Base-by-base conservation (phyloP, 345 rosid genomes). In the Corymbia maculata region DNA sequence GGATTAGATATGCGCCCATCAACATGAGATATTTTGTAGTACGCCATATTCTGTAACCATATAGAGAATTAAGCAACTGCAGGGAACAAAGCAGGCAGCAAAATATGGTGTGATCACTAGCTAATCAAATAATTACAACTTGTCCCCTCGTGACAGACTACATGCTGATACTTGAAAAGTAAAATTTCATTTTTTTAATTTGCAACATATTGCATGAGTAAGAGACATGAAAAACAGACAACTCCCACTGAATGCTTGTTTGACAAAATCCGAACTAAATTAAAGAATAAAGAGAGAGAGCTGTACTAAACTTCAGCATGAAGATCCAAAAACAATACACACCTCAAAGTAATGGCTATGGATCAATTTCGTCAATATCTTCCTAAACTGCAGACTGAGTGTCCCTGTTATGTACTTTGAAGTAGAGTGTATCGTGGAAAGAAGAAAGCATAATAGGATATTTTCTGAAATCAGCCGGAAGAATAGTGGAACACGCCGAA, bases 11-110 rank as follows among this genome's bases (percentile, higher is more conserved):
- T 92, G 89, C 99, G 97, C 79, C 97, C 95, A 92, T 98, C 99
- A 86, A 98, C 98, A 88, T 98, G 99, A 87, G 99, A 96, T 91
- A 98, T 92, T 90, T 98, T 98, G 94, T 98, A 98, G 93, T 98
- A 98, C 8, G 96, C 97, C 99, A 98, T 97, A 91, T 96, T 98
- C 99, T 98, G 98, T 84, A 91, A 91, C 88, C 52, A 86, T 85
- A 88, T 36, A 86, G 89, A 87, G 86, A 85, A 55, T 57, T 55
- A 87, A 84, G 44, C 22, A 55, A 55, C 49, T 55, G 51, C 44
- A 80, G 66, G 52, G n/a, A 30, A 51, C 59, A 52, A n/a, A n/a
- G 64, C 68, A 26, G 42, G 75, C 49, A 85, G 66, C n/a, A 52
- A 70, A 1, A 52, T 51, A 85, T 85, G 47, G 57, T 52, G 26